Conservation (phyloP, 495 filamentous ascomycete genomes). For the Ascodesmis nigricans region DNA sequence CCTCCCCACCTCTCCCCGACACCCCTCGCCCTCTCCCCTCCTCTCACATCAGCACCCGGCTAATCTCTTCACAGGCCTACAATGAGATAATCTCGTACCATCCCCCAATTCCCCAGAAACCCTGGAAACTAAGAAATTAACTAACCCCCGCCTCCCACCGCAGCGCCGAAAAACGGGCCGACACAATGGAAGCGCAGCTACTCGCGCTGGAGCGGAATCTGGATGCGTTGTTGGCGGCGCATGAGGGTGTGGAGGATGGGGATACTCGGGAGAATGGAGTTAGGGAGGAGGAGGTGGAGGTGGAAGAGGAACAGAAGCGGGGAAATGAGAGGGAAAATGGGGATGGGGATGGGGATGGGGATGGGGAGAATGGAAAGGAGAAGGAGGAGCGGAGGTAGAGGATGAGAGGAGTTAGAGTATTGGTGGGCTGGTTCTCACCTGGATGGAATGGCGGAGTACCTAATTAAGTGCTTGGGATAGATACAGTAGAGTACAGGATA, state of each 20-base stretch:
- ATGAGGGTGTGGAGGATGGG: slow-evolving; percentile 23
- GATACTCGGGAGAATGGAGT: not conserved
- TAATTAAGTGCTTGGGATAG: not conserved
- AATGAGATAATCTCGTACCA: too few species aligned
- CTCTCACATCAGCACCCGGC: too few species aligned
- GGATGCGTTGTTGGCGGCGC: slow-evolving; percentile 30
- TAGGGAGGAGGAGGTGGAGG: not conserved
- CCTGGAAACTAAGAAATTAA: too few species aligned
- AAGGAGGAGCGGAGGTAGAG: slow-evolving; percentile 10
- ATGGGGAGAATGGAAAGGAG: slow-evolving; percentile 4
- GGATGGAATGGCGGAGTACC: not conserved
- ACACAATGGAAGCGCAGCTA: slow-evolving; percentile 34
- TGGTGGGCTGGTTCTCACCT: slow-evolving; percentile 5
- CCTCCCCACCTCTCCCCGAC: too few species aligned
- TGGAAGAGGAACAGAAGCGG: slow-evolving; percentile 1
- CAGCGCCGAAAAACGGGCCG: slow-evolving; percentile 36
- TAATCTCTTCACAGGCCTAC: too few species aligned
- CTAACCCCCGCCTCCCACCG: too few species aligned
- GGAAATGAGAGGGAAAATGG: slow-evolving; percentile 7
- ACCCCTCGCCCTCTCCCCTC: too few species aligned
- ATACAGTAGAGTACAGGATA: not conserved
- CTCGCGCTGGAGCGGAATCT: slow-evolving; percentile 33
- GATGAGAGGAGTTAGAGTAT: not conserved
- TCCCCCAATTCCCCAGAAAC: too few species aligned
- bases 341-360: slow-evolving; percentile 2